Conservation (phyloP, 495 filamentous ascomycete genomes). For the Parathielavia hyrcaniae region DNA sequence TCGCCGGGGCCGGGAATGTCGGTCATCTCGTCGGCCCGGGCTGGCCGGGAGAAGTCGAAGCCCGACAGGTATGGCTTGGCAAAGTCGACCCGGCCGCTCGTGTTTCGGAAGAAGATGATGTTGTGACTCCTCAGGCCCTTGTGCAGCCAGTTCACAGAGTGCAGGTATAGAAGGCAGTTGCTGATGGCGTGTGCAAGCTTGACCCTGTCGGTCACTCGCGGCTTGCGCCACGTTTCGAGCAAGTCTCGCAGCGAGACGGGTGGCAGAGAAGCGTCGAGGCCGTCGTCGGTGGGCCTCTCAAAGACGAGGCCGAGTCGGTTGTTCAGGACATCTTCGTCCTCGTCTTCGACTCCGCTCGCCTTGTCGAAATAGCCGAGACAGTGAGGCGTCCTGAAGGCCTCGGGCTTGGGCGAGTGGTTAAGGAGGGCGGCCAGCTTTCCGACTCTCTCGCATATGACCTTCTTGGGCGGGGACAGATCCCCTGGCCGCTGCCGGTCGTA, state of each 20-base stretch:
- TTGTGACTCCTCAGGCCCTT: slow-evolving; percentile 54
- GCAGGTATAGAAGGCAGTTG: slow-evolving; percentile 42
- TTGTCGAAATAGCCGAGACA: slow-evolving; percentile 43
- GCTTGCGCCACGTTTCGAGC: slow-evolving; percentile 25
- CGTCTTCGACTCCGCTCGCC: slow-evolving; percentile 24
- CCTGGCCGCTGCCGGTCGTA: slow-evolving; percentile 35
- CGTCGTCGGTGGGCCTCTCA: slow-evolving; percentile 30
- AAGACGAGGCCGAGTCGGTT: slow-evolving; percentile 36
- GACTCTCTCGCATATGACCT: slow-evolving; percentile 36
- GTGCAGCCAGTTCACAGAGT: slow-evolving; percentile 56
- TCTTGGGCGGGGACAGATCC: slow-evolving; percentile 30
- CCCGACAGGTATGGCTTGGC: slow-evolving; percentile 44
- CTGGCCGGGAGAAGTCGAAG: slow-evolving; percentile 52
- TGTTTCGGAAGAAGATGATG: slow-evolving; percentile 47
- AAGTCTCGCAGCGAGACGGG: slow-evolving; percentile 35
- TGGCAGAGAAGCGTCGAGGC: slow-evolving; percentile 28
- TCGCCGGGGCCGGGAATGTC: slow-evolving; percentile 41
- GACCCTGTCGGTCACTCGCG: slow-evolving; percentile 34
- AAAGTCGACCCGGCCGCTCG: slow-evolving; percentile 27
- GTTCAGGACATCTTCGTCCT: slow-evolving; percentile 33
- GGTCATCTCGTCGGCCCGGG: slow-evolving; percentile 45
- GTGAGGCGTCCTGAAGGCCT: slow-evolving; percentile 40
- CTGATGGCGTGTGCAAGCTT: slow-evolving; percentile 37
- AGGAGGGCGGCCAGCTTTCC: slow-evolving; percentile 37
- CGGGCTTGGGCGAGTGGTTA: slow-evolving; percentile 38